These are phyloP conservation scores for Erysimum cheiri DNA, from an alignment of 441 rosid species.

Conservation along the genomic window DNA sequence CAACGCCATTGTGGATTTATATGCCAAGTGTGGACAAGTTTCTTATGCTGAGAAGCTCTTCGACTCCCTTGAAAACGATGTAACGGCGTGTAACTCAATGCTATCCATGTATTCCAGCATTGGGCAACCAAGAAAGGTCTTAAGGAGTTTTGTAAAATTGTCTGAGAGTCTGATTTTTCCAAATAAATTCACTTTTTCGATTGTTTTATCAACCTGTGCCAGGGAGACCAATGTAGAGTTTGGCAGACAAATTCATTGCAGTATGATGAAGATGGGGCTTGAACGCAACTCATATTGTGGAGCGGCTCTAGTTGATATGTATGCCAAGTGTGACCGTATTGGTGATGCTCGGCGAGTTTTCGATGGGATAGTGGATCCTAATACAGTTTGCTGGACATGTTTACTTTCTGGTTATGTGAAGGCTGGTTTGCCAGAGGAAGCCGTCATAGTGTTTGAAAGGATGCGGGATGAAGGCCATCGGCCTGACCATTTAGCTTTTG, in stretches of 20 bases:
- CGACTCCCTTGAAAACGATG: conserved; percentile 54
- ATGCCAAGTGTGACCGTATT: conserved; percentile 65
- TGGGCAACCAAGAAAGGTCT: conserved; percentile 52
- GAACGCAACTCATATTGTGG: conserved; percentile 64
- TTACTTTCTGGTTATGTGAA: conserved; percentile 80
- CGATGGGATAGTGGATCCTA: conserved; percentile 61
- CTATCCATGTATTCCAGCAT: conserved; percentile 67
- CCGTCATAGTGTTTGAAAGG: conserved; percentile 59
- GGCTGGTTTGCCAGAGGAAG: conserved; percentile 71
- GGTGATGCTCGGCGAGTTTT: conserved; percentile 65
- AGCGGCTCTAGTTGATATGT: conserved; percentile 84
- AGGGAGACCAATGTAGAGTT: conserved; percentile 52
- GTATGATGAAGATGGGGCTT: conserved; percentile 65
- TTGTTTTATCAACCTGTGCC: conserved; percentile 75
- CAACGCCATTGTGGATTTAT: conserved; percentile 73
- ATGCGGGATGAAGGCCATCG: conserved; percentile 60
- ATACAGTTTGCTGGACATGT: conserved; percentile 87
- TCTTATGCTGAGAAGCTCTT: conserved; percentile 66
- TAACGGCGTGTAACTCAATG: conserved; percentile 78
- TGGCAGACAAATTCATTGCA: conserved; percentile 70
- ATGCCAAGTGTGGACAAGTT: conserved; percentile 69
- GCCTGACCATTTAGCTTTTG: conserved; percentile 76
- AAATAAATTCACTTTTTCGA: conserved; percentile 78
- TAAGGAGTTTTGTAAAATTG: conserved; percentile 48
- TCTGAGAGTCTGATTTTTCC: conserved; percentile 52